Evolutionary conservation across 371 early-diverging fungal species (phyloP).

Genomic region (Encephalitozoon cuniculi): DNA sequence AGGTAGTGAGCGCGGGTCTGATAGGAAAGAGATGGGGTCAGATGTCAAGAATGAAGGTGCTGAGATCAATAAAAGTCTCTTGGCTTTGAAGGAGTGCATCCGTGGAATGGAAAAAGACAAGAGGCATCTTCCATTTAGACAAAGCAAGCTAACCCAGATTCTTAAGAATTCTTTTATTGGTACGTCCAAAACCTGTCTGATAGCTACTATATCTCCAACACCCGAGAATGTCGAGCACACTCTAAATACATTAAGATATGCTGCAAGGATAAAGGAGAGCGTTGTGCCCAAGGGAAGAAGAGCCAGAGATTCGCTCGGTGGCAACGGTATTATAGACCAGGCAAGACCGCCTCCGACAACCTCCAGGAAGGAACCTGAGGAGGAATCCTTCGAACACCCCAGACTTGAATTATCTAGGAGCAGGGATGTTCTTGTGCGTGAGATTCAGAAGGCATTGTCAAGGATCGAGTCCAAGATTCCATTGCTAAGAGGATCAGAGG

Average conservation of each 20-base stretch:
- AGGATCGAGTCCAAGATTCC: neutral
- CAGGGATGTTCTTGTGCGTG: neutral
- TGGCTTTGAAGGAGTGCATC: conserved; percentile 91
- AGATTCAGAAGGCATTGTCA: neutral
- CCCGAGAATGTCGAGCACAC: conserved; percentile 83
- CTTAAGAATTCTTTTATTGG: conserved; percentile 92
- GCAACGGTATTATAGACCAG: neutral
- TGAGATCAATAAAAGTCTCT: conserved; percentile 89
- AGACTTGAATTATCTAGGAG: neutral
- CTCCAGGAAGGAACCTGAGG: neutral
- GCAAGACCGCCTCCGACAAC: neutral
- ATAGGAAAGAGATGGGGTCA: conserved; percentile 77
- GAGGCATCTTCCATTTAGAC: conserved; percentile 83
- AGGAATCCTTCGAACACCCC: neutral
- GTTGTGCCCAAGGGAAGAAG: neutral
- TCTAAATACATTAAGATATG: conserved; percentile 89
- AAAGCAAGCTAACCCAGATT: conserved; percentile 87
- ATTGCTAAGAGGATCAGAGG: neutral
- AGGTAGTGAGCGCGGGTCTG: conserved; percentile 92
- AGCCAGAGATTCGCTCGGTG: neutral
- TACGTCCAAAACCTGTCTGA: conserved; percentile 85
- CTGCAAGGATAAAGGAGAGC: conserved; percentile 59
- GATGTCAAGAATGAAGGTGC: conserved; percentile 88
- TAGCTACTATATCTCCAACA: conserved; percentile 85
- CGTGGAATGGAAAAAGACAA: conserved; percentile 82